A percentile compares a stretch with the other conserved stretches of the same genome.
Conservation (phyloP, 768 basidiomycete genomes). For the Lactifluus echinatus region DNA sequence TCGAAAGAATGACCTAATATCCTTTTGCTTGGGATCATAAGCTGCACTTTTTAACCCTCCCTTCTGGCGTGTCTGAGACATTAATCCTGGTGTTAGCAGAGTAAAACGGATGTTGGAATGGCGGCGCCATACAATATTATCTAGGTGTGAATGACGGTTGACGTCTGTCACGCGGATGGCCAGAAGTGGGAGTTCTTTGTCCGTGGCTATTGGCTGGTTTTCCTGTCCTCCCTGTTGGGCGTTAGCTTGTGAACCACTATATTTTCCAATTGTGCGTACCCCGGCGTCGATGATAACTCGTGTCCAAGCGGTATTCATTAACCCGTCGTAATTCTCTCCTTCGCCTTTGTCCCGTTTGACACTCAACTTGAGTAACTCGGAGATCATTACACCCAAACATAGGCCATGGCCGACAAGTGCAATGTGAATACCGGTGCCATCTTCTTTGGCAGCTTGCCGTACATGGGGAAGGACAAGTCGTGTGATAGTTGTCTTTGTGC, state of each 20-base stretch:
- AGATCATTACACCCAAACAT: conserved; percentile 47
- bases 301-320: conserved; percentile 67
- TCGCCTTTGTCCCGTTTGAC: conserved; percentile 29
- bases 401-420: conserved; percentile 72
- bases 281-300: conserved; percentile 41
- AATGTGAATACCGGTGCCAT: conserved; percentile 38
- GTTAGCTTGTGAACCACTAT: not conserved
- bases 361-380: conserved; percentile 39
- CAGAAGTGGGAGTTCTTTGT: conserved; percentile 29
- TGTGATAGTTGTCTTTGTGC: conserved; percentile 45
- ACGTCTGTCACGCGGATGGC: conserved; percentile 41
- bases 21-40: conserved; percentile 66
- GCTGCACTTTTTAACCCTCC: conserved; percentile 63
- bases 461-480: conserved; percentile 51
- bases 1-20: conserved; percentile 68
- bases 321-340: conserved; percentile 37
- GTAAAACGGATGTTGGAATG: not conserved
- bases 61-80: conserved; percentile 49
- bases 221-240: conserved; percentile 25
- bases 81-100: not conserved
- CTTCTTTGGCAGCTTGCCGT: conserved; percentile 33
- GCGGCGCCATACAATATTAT: conserved; percentile 41
- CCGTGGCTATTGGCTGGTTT: conserved; percentile 22
- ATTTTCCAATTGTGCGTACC: conserved; percentile 26
- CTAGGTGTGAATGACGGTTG: conserved; percentile 48